Evolutionary conservation across 306 rosid species (phyloP), one percentile per base, ranked within the genome.

Genomic region (Cucumis cinereus): DNA sequence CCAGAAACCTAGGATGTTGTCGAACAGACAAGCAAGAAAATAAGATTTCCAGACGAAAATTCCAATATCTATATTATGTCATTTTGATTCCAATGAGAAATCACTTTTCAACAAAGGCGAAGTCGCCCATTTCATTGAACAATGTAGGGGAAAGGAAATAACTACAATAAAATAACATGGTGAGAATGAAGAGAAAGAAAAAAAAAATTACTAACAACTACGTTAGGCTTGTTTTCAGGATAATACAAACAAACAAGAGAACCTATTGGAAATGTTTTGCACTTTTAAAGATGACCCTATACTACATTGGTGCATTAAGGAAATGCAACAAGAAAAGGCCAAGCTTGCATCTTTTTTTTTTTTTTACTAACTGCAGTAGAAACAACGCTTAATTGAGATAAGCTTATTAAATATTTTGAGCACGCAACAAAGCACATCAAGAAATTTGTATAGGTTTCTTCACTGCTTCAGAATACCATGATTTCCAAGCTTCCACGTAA

Each of bases 401-500:
- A 40, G 53, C 78, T 75, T 40, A 55, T 55, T 63, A 77, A 33
- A 20, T 66, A 77, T 28, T 64, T 26, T 5, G 38, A 13, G 54
- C 57, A 40, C 24, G 60, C 19, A 72, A 72, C 56, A 41, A 35
- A 53, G 72, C 58, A 22, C 66, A 63, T 77, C 80, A 77, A 63
- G 74, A 64, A 30, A 66, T 66, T 67, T 53, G 57, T 52, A 63
- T 49, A 13, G 52, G 64, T 77, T 77, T 77, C 80, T 77, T 38
- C 63, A 66, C 80, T 52, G 80, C 80, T 66, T 77, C 80, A 26
- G 80, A 77, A 61, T 40, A 75, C 89, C 85, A 86, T 41, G 83
- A 82, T 78, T 84, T 81, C 88, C 87, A 81, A 12, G 88, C 87
- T 76, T 86, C 88, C 87, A 61, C 64, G 83, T 82, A 88, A 84